Evolutionary conservation across 257 asterid genomes (phyloP), one percentile per base, ranked within the genome.

Genomic region (Penstemon eatonii): DNA sequence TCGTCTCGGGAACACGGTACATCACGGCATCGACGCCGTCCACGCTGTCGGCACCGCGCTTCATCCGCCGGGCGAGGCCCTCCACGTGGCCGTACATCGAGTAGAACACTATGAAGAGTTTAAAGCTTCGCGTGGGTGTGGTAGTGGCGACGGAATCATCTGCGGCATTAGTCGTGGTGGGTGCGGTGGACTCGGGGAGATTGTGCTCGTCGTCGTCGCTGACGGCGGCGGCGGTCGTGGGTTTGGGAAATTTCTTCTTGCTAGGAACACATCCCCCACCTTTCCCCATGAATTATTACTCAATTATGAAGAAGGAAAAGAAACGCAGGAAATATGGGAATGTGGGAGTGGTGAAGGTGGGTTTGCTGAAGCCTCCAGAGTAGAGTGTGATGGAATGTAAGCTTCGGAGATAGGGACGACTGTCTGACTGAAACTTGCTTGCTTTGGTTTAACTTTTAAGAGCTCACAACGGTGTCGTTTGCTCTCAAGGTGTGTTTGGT

Each of bases 51-150:
- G 74, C 96, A n/a, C 95, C 99, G 41, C 72, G 80, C 86, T 94
- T 89, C 84, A 90, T 93, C 68, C 91, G 82, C 63, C 83, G 80
- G 12, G 96, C 97, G 4, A 94, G 86, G 43, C 85, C 80, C 80
- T 94, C 97, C 56, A 94, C 97, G 80, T 94, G 97, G 55, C 97
- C 99, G 79, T 93, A 90, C 96, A 89, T 94, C 33, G 99, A 91
- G 87, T 89, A 94, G 80, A 84, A 90, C 62, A 94, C 87, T 37
- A 94, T 85, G 51, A 79, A 75, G 65, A 91, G 88, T 63, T 79
- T 90, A 65, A 87, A 69, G n/a, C 69, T 70, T 36, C 33, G 46
- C 25, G 7, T 18, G 46, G 71, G 38, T 46, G 55, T 67, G 69
- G 65, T 57, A 3, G 67, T 6, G 57, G 74, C 9, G 4, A 41